Base-by-base conservation (phyloP, 345 rosid species). In the Ceriops decandra region DNA sequence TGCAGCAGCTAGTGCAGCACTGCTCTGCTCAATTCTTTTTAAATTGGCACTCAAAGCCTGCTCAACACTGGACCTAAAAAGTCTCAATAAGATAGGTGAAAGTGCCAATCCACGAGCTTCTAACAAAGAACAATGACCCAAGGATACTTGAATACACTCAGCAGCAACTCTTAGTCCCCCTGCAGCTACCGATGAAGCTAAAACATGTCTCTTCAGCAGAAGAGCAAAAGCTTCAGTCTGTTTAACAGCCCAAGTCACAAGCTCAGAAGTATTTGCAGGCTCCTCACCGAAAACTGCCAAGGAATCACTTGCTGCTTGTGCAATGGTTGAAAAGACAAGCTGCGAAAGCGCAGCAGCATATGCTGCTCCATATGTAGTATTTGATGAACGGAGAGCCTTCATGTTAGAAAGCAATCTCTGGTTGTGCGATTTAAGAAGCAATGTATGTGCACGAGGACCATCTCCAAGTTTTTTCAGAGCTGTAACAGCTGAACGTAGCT, bases 231-330 rank as follows among this genome's bases (percentile, higher is more conserved):
- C 71, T 59, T 89, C 93, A 0, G 88, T 85, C 81, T 88, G 87
- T 74, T 85, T 91, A 57, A 89, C 96, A 33, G 96, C 91, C 98
- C 97, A 93, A 62, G 98, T 88, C 46, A 93, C 96, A 36, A 93
- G 93, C 85, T 93, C 97, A 0, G 97, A 93, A 9, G 90, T 71
- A 69, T 84, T 89, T 9, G 97, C 87, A 19, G 93, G 87, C 67
- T 93, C 97, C 77, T 89, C 89, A 0, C 93, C 90, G 20, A 88
- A 90, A 62, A 87, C 90, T 8, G 91, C 82, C 67, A 82, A 74
- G 69, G 95, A 91, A 68, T 93, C 96, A 32, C 83, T 89, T 7
- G 95, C 83, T 28, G 97, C 91, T 70, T 85, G 96, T 6, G 91
- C 95, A 66, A 93, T 89, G 61, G 91, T 82, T 3, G 98, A 84